Conservation (phyloP, 768 basidiomycete species). For the Lactarius hengduanensis region DNA sequence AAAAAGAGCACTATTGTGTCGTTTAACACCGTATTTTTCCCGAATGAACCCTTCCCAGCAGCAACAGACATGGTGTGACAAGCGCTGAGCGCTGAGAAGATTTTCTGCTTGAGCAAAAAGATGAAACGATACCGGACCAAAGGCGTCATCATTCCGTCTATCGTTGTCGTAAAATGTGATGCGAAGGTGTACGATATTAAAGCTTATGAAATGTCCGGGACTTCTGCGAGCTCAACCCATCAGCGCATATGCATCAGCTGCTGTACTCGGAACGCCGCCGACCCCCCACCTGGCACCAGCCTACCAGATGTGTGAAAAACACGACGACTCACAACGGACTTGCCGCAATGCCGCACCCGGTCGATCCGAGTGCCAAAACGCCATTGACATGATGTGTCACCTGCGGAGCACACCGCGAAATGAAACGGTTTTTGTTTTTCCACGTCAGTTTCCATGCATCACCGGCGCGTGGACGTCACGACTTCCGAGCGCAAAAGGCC, state of each 20-base stretch:
- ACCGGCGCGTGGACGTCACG: not conserved
- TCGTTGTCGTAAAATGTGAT: constrained; percentile 1
- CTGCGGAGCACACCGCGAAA: not conserved
- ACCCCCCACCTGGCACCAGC: not conserved
- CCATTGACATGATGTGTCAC: constrained; percentile 6
- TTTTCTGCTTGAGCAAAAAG: not conserved
- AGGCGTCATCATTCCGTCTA: not conserved
- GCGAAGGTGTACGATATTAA: not conserved
- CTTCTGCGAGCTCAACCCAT: not conserved
- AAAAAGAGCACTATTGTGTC: not conserved
- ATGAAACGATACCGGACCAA: constrained; percentile 1
- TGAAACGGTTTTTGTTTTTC: not conserved
- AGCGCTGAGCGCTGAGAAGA: not conserved
- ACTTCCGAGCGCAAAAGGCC: not conserved
- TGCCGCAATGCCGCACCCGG: not conserved
- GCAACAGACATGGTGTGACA: not conserved
- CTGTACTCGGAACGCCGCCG: not conserved
- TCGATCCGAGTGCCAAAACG: constrained; percentile 2
- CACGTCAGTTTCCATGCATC: not conserved
- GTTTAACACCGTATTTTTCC: constrained; percentile 3
- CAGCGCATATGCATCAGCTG: not conserved
- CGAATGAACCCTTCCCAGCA: not conserved
- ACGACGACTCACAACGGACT: not conserved
- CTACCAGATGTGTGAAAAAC: not conserved
- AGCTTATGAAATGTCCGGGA: not conserved